Base-by-base conservation (phyloP, 352 stramenopile genomes). In the Pythium biforme region DNA sequence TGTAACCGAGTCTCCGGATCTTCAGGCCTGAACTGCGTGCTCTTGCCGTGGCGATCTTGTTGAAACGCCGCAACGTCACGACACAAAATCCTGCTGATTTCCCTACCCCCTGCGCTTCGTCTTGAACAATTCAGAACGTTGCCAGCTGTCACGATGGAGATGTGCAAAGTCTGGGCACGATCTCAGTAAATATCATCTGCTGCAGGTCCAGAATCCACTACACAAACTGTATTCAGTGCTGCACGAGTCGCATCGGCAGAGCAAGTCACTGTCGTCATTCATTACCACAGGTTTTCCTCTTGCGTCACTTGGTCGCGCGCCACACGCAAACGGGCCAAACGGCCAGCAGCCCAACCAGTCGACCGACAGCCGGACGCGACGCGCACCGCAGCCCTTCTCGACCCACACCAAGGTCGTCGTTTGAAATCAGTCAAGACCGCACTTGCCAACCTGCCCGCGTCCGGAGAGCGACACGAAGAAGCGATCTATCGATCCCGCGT, bases 81-180 rank as follows among this genome's bases (percentile, higher is more conserved):
- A 59, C 52, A 37, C 19, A 31, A 59, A 40, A 40, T 50, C 22
- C 37, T 59, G 3, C 39, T 50, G 25, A 59, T 34, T 47, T 59
- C 52, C 52, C 52, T 59, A 59, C 3, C 52, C 52, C 37, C 14
- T 49, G n/a, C 12, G 2, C 5, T 34, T 17, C 20, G 33, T 22
- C 17, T 46, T 23, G 14, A 54, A 48, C 55, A 52, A 62, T 62
- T 62, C 55, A 62, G 55, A 55, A 54, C 33, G n/a, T n/a, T 14
- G 20, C 45, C 46, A 56, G 56, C 45, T 63, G 56, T 53, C 33
- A 47, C 4, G n/a, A 41, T 22, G 25, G 31, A 55, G 23, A 40
- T 50, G 52, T 27, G 23, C 52, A 59, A 49, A 57, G 51, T 23
- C 20, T 11, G 34, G 23, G 17, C 33, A 47, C 3, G 9, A 17